These are phyloP conservation scores for Drechslerella stenobrocha DNA, from an alignment of 2,329 filamentous ascomycete species.

Conservation along the genomic window DNA sequence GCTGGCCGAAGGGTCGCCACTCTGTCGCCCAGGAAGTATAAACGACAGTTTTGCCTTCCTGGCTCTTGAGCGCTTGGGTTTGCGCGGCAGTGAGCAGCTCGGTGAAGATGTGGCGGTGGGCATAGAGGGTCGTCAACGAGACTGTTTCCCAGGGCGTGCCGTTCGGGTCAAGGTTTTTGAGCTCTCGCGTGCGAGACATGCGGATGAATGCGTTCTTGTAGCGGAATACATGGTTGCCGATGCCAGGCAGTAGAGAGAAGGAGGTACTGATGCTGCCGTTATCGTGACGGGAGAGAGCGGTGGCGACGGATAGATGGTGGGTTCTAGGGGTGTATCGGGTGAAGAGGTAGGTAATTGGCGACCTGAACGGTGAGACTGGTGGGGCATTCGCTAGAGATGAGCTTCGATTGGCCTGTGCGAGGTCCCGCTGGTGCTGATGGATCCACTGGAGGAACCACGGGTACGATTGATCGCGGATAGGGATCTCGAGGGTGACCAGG, in stretches of 20 bases:
- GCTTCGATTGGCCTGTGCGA: constrained; percentile 55
- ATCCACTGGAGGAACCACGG: constrained; percentile 95
- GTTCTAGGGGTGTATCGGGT: constrained; percentile 64
- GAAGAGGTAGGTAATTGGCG: constrained; percentile 61
- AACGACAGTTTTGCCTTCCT: constrained; percentile 90
- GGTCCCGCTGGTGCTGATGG: constrained; percentile 72
- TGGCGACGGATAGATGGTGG: constrained; percentile 68
- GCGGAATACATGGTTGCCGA: constrained; percentile 82
- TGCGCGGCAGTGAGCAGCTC: constrained; percentile 87
- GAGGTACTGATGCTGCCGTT: constrained; percentile 74
- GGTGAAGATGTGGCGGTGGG: constrained; percentile 85
- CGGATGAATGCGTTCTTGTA: constrained; percentile 85
- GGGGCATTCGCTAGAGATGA: constrained; percentile 56
- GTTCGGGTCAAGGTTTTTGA: constrained; percentile 74
- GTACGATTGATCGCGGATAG: constrained; percentile 88
- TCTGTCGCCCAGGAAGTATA: constrained; percentile 82
- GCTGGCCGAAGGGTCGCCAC: constrained; percentile 82
- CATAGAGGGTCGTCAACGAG: constrained; percentile 86
- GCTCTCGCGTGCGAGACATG: constrained; percentile 82
- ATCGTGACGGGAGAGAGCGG: constrained; percentile 64
- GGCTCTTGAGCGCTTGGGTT: constrained; percentile 72
- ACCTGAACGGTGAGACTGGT: constrained; percentile 62
- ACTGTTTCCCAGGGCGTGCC: constrained; percentile 94
- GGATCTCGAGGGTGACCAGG: constrained; percentile 94
- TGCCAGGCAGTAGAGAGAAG: constrained; percentile 88